Conservation (phyloP, 495 filamentous ascomycete genomes). For the Bryoglossum gracile region DNA sequence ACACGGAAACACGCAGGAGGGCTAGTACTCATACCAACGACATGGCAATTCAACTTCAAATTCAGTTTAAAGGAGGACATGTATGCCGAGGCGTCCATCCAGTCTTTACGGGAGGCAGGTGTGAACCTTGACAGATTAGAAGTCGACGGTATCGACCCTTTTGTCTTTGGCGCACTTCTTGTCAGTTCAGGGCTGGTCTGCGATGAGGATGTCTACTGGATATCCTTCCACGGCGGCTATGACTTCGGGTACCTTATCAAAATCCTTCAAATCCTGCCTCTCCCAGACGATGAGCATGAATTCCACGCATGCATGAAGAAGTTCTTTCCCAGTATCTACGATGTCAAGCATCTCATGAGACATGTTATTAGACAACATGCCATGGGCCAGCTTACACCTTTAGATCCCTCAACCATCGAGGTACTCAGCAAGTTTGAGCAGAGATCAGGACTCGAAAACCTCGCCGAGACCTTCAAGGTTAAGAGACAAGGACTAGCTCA, state of each 20-base stretch:
- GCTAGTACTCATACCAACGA: constrained; percentile 66
- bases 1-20: constrained; percentile 40
- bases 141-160: constrained; percentile 83
- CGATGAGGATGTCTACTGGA: constrained; percentile 82
- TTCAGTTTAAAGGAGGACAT: constrained; percentile 92
- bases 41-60: constrained; percentile 99
- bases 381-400: constrained; percentile 56
- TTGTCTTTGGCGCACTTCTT: constrained; percentile 78
- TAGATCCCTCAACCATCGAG: constrained; percentile 53
- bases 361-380: constrained; percentile 52
- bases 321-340: constrained; percentile 89
- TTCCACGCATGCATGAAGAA: constrained; percentile 78
- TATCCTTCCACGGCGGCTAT: constrained; percentile 97
- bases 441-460: constrained; percentile 84
- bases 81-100: constrained; percentile 89
- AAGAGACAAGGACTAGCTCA: constrained; percentile 80
- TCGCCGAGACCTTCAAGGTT: constrained; percentile 86
- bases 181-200: constrained; percentile 90
- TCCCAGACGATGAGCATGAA: constrained; percentile 80
- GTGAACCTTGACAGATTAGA: constrained; percentile 81
- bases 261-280: constrained; percentile 67
- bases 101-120: constrained; percentile 76
- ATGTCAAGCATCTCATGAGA: constrained; percentile 97
- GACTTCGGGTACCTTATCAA: constrained; percentile 97
- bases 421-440: constrained; percentile 72